Base-by-base conservation (phyloP, 1,139 yeast genomes). In the Debaryomycetaceae sp. region DNA sequence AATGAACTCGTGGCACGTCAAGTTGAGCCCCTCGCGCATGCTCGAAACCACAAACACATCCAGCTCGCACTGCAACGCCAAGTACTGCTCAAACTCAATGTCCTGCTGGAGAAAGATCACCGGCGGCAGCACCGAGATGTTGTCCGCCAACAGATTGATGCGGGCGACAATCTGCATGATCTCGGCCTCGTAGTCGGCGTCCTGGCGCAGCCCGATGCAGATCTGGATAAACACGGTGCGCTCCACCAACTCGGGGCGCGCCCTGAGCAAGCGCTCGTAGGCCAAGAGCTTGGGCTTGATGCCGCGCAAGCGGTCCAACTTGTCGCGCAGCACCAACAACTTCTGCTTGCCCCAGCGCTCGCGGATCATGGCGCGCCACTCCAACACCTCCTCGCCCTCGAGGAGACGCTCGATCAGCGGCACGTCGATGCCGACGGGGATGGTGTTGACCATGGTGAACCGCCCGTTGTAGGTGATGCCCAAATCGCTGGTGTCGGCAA, bases 21-120 rank as follows among this genome's bases (percentile, higher is more conserved):
- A 65, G 49, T 91, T 91, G 84, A 91, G 83, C 13, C 98, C 98
- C 56, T 93, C 99, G 51, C 98, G 78, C 70, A 91, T 74, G 1
- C 96, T 83, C 4, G 94, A 79, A 3, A 91, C 96, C 21, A 84
- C 78, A 53, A 91, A 91, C 2, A 77, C 68, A 44, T 84, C 94
- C 0, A 97, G 96, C 51, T 88, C 96, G 27, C 80, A 65, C 34
- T 84, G 73, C 34, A 91, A 61, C 0, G 96, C 97, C 43, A 91
- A 58, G 50, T 91, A 91, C 55, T 91, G 97, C 35, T 80, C 82
- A 51, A 85, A 91, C 20, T 79, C 89, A 38, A 91, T 76, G 45
- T 89, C 96, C 51, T 86, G 93, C 45, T 86, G 91, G 33, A 91
- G 63, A 25, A 89, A 69, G 3, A 86, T 88, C 6, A 91, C 94